Percentiles rank a stretch among this genome's conserved stretches.
Evolutionary conservation across 2,329 filamentous ascomycete genomes (phyloP).

Genomic region (Aspergillus jensenii): DNA sequence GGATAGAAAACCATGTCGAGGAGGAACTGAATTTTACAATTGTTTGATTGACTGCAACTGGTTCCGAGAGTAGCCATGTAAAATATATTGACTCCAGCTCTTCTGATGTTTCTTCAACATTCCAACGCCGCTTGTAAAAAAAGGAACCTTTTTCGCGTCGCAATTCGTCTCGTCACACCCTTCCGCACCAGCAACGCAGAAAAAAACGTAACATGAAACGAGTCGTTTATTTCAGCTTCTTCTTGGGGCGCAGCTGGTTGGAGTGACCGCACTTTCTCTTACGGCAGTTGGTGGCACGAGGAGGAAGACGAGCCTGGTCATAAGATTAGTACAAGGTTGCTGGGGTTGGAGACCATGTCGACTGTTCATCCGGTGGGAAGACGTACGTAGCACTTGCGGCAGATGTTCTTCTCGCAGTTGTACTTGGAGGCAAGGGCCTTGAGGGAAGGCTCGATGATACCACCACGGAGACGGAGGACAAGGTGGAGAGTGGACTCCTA

Average conservation of each 20-base stretch:
- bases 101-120: conserved; percentile 36
- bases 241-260: conserved; percentile 99
- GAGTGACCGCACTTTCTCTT: conserved; percentile 99
- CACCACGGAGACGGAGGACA: conserved; percentile 97
- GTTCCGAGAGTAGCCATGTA: conserved; percentile 35
- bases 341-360: background rate
- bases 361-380: background rate
- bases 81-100: conserved; percentile 31
- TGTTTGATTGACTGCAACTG: conserved; percentile 38
- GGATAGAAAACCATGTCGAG: background rate
- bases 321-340: background rate
- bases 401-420: conserved; percentile 99
- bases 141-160: conserved; percentile 30
- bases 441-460: conserved; percentile 98
- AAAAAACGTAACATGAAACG: conserved; percentile 44
- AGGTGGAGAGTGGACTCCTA: conserved; percentile 97
- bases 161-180: conserved; percentile 34
- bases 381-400: conserved; percentile 99
- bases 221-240: conserved; percentile 88
- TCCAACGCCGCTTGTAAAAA: conserved; percentile 38
- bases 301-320: conserved; percentile 74
- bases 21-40: conserved; percentile 36
- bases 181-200: conserved; percentile 41
- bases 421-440: conserved; percentile 99
- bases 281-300: conserved; percentile 99